Conservation (phyloP, 2,329 filamentous ascomycete genomes). For the Trichophyton benhamiae region DNA sequence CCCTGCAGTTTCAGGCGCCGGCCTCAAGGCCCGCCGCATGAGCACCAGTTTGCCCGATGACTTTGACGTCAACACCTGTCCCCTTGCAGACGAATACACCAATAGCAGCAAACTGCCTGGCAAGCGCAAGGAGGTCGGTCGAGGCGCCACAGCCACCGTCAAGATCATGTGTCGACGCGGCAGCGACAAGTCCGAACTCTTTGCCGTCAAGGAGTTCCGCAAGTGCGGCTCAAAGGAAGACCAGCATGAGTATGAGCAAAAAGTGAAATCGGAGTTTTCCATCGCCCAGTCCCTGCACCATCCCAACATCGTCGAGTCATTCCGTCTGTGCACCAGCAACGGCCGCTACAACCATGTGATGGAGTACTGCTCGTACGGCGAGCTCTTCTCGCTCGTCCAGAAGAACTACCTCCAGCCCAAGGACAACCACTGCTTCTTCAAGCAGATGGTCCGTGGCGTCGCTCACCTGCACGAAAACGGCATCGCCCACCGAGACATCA, state of each 20-base stretch:
- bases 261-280: slow-evolving; percentile 83
- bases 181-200: slow-evolving; percentile 48
- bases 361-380: slow-evolving; percentile 78
- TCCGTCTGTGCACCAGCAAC: slow-evolving; percentile 61
- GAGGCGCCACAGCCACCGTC: slow-evolving; percentile 72
- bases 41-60: slow-evolving; percentile 63
- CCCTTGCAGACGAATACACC: slow-evolving; percentile 57
- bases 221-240: slow-evolving; percentile 58
- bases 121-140: slow-evolving; percentile 62
- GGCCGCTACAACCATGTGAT: slow-evolving; percentile 82
- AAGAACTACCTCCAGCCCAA: slow-evolving; percentile 55
- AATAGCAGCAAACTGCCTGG: slow-evolving; percentile 59
- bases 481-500: slow-evolving; percentile 83
- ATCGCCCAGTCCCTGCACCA: slow-evolving; percentile 77
- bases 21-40: slow-evolving; percentile 65
- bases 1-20: slow-evolving; percentile 57
- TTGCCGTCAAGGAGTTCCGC: slow-evolving; percentile 80
- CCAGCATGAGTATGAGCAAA: slow-evolving; percentile 65
- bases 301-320: slow-evolving; percentile 73
- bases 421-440: slow-evolving; percentile 75
- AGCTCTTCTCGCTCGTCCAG: slow-evolving; percentile 63
- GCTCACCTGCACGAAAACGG: slow-evolving; percentile 71
- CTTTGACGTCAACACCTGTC: slow-evolving; percentile 57
- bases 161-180: slow-evolving; percentile 66
- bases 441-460: slow-evolving; percentile 73